Evolutionary conservation across 2,329 filamentous ascomycete species (phyloP).

Genomic region (Albifimbria verrucaria): DNA sequence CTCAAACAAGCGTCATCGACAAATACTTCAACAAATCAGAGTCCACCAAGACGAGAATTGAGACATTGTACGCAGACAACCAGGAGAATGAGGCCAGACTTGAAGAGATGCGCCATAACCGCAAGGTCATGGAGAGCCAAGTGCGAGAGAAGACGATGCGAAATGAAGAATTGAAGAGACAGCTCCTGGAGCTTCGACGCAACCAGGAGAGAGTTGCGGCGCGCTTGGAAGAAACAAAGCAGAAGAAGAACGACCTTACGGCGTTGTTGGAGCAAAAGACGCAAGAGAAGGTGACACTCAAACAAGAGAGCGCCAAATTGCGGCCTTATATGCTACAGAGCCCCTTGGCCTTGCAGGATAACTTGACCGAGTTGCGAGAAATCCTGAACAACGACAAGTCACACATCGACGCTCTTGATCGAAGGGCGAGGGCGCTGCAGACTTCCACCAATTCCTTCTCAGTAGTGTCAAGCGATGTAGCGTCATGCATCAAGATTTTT

Average conservation of each 20-base stretch:
- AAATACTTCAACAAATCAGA: conserved; percentile 91
- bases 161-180: conserved; percentile 83
- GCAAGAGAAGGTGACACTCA: conserved; percentile 64
- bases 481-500: conserved; percentile 82
- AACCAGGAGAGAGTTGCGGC: conserved; percentile 81
- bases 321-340: conserved; percentile 90
- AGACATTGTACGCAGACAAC: conserved; percentile 80
- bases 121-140: conserved; percentile 75
- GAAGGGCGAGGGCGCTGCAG: conserved; percentile 82
- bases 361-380: conserved; percentile 76
- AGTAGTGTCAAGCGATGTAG: conserved; percentile 80
- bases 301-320: conserved; percentile 85
- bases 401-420: conserved; percentile 84
- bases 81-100: conserved; percentile 79
- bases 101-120: conserved; percentile 75
- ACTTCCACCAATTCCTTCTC: conserved; percentile 88
- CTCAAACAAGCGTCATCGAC: conserved; percentile 84
- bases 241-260: conserved; percentile 74
- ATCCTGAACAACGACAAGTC: conserved; percentile 74
- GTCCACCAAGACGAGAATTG: conserved; percentile 80
- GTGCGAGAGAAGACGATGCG: conserved; percentile 80
- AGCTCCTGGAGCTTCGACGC: conserved; percentile 73
- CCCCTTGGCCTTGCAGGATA: conserved; percentile 76
- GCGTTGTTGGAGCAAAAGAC: conserved; percentile 69
- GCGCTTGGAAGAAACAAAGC: conserved; percentile 77